Evolutionary conservation across 768 basidiomycete genomes (phyloP), one percentile per base, ranked within the genome.

Genomic region (Russula dissimulans): DNA sequence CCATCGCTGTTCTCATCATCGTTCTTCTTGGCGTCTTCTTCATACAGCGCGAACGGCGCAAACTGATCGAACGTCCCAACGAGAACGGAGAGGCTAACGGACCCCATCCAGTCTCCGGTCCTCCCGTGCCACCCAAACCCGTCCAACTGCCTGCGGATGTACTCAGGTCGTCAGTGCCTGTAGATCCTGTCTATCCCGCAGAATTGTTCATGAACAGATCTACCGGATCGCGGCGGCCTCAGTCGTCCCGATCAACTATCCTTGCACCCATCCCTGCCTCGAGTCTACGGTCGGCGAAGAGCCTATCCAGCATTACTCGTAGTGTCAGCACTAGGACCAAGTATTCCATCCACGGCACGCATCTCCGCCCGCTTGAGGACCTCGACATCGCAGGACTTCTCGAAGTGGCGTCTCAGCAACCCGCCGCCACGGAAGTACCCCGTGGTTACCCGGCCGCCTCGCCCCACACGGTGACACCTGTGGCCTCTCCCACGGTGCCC

Each of bases 371-470:
- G 10, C 22, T 65, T 11, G 47, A 56, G 8, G 58, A 64, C 29
- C 58, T 64, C 14, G 65, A 65, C 39, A 65, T 65, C n/a, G 65
- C 44, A 7, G 50, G 59, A 10, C 59, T 65, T n/a, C 65, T 65
- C 41, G 62, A 65, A 10, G 22, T n/a, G 34, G 65, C 62, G 4
- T 38, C 55, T 8, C 50, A 49, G 39, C 47, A 29, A 46, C 38
- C 34, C 17, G 38, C 54, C 29, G 61, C 54, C 17, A 39, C 36
- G 17, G 60, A 45, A 14, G 10, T 48, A n/a, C 46, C 51, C 31
- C 53, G 42, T 29, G 55, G 42, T 31, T 61, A 48, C 41, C 53
- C 45, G 29, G 44, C 5, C 11, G 14, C 56, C 9, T 31, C 53
- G 11, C 43, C 41, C 26, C 22, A 43, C 7, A n/a, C 43, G 26